Conservation (phyloP, 2,329 filamentous ascomycete species). For the Ceratocystiopsis minuta region DNA sequence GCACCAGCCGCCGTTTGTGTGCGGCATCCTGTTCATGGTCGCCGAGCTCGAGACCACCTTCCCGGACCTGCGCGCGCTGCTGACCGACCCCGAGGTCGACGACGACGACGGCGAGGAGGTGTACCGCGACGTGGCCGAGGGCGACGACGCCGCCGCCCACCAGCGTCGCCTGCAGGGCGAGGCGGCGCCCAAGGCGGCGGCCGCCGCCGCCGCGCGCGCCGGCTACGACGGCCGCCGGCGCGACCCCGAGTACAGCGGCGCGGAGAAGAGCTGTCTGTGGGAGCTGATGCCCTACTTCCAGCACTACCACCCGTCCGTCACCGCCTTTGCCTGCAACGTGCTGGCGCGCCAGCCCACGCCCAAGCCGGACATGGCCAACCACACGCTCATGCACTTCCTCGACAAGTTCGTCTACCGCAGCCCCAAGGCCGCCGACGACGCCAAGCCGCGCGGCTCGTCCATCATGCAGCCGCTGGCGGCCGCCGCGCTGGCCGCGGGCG, state of each 20-base stretch:
- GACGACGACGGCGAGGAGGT: constrained; percentile 56
- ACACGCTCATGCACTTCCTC: constrained; percentile 86
- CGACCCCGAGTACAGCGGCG: constrained; percentile 80
- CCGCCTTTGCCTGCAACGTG: constrained; percentile 60
- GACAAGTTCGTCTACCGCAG: constrained; percentile 98
- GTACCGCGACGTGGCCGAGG: constrained; percentile 28
- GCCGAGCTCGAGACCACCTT: constrained; percentile 65
- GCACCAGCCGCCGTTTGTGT: constrained; percentile 84
- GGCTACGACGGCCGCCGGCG: constrained; percentile 78
- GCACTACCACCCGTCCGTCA: constrained; percentile 89
- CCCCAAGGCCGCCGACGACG: constrained; percentile 40
- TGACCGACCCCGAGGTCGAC: constrained; percentile 63
- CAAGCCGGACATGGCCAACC: constrained; percentile 79
- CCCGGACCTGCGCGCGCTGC: constrained; percentile 58
- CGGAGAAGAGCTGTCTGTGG: constrained; percentile 87
- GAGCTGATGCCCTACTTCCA: constrained; percentile 56
- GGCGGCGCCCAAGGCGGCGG: constrained; percentile 7
- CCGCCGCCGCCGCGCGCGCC: neutral
- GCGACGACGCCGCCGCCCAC: constrained; percentile 40
- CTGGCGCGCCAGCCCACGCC: constrained; percentile 51
- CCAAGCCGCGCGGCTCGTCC: constrained; percentile 51
- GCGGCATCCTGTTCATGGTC: constrained; percentile 79
- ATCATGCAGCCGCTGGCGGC: constrained; percentile 84
- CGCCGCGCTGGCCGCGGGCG: constrained; percentile 20
- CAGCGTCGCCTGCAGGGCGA: constrained; percentile 4